Percentiles rank a stretch among this genome's conserved stretches.
phyloP scores from a whole-genome alignment of 208 protist genomes.

The Porcisia hertigi region DNA sequence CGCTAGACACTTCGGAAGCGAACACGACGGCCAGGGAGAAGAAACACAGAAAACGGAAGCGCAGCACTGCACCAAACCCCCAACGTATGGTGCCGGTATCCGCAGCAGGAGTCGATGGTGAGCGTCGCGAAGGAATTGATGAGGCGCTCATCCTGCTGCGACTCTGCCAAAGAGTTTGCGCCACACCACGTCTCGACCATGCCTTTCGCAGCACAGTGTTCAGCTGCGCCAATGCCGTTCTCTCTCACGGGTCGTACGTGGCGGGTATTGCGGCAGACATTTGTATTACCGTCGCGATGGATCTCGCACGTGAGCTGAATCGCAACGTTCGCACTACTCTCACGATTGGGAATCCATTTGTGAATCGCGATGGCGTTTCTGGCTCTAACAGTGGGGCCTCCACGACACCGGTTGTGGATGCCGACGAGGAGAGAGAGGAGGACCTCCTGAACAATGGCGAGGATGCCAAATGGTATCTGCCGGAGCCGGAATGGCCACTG shows the following conservation, averaged over 20 bases:
- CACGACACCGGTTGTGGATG: not conserved
- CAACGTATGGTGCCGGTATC: not conserved
- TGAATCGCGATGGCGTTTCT: slow-evolving; percentile 8
- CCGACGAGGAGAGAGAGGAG: slow-evolving; percentile 27
- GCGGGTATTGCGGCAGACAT: not conserved
- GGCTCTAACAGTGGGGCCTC: not conserved
- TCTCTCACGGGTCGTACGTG: slow-evolving; percentile 8
- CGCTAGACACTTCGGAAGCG: not conserved
- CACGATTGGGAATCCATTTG: slow-evolving; percentile 32
- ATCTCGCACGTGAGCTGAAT: slow-evolving; percentile 29
- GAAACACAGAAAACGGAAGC: slow-evolving; percentile 12
- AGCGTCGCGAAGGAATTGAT: not conserved
- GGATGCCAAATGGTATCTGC: slow-evolving; percentile 78
- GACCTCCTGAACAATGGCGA: slow-evolving; percentile 45
- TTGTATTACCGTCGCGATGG: slow-evolving; percentile 6
- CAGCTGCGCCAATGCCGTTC: slow-evolving; percentile 27
- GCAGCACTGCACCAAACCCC: not conserved
- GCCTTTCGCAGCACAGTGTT: slow-evolving; percentile 31
- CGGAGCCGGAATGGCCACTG: slow-evolving; percentile 61
- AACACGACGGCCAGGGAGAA: not conserved
- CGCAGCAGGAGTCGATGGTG: not conserved
- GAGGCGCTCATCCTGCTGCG: slow-evolving; percentile 18
- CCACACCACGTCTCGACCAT: slow-evolving; percentile 21
- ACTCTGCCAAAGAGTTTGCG: slow-evolving; percentile 29
- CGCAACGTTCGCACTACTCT: slow-evolving; percentile 29